A percentile compares a stretch with the other conserved stretches of the same genome.
Evolutionary conservation across 305 asterid species (phyloP).

Genomic region (Ajuga reptans): DNA sequence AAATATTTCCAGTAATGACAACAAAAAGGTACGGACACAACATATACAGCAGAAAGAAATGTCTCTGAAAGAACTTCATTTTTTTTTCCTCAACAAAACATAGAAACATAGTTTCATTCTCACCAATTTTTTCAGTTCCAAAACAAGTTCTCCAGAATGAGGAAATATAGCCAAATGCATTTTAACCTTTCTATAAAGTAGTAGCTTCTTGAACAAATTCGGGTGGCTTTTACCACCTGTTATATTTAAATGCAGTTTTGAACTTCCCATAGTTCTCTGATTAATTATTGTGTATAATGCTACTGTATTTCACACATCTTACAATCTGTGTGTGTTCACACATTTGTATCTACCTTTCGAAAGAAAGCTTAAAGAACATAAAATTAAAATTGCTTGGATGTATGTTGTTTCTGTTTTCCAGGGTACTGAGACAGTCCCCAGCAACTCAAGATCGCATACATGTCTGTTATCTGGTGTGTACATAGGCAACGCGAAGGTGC

Average conservation of each 20-base stretch:
- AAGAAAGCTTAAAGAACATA: not conserved
- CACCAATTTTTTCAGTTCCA: too few species aligned
- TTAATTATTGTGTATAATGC: not conserved
- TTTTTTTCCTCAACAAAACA: too few species aligned
- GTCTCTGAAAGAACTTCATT: too few species aligned
- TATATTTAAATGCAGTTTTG: not conserved
- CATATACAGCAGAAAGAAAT: too few species aligned
- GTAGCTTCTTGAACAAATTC: not conserved
- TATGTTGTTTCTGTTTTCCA: slow-evolving; percentile 19
- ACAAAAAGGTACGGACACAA: too few species aligned
- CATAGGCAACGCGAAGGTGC: slow-evolving; percentile 73
- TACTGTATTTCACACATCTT: not conserved
- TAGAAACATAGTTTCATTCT: too few species aligned
- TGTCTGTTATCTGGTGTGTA: slow-evolving; percentile 82
- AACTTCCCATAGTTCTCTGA: not conserved
- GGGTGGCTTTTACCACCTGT: not conserved
- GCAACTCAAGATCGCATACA: slow-evolving; percentile 75
- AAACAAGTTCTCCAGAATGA: not conserved
- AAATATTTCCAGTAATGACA: too few species aligned
- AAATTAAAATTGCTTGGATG: not conserved
- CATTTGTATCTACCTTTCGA: not conserved
- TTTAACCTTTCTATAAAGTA: not conserved
- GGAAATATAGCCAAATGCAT: not conserved
- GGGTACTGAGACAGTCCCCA: slow-evolving; percentile 77
- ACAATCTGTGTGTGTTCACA: too few species aligned